Evolutionary conservation across 78 protist species (phyloP).

Genomic region (Pelomyxa schiedti): DNA sequence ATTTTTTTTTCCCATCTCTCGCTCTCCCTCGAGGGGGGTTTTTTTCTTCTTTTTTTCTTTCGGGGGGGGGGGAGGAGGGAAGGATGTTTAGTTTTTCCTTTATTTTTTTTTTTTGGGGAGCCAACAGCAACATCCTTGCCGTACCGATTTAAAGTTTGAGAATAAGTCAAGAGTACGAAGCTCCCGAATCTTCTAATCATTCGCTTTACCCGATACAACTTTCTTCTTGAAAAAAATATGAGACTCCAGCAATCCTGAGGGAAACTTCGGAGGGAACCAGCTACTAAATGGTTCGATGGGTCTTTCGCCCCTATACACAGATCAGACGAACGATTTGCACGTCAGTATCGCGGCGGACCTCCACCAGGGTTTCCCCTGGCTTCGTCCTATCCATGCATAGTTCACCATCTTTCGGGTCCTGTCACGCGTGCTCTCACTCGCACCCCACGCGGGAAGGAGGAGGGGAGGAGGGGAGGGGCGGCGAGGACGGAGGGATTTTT

Average conservation of each 20-base stretch:
- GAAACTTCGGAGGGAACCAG: conserved; percentile 92
- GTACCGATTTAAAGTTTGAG: conserved; percentile 75
- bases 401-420: conserved; percentile 85
- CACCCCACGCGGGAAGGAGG: too few species aligned
- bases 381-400: conserved; percentile 77
- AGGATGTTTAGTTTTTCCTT: too few species aligned
- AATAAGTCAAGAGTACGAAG: conserved; percentile 45
- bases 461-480: too few species aligned
- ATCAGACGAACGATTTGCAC: conserved; percentile 86
- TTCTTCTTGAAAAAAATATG: too few species aligned
- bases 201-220: conserved; percentile 69
- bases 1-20: conserved; percentile 1
- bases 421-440: conserved; percentile 50
- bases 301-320: conserved; percentile 90
- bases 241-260: conserved; percentile 71
- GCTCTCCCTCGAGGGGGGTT: too few species aligned
- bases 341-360: conserved; percentile 81
- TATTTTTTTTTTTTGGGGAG: too few species aligned
- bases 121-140: too few species aligned
- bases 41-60: too few species aligned
- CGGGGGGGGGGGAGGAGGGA: too few species aligned
- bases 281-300: conserved; percentile 85
- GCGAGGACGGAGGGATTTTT: too few species aligned
- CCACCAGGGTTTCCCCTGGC: conserved; percentile 79
- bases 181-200: conserved; percentile 70